phyloP scores from a whole-genome alignment of 106 monocot genomes.

The Triglochin maritima region DNA sequence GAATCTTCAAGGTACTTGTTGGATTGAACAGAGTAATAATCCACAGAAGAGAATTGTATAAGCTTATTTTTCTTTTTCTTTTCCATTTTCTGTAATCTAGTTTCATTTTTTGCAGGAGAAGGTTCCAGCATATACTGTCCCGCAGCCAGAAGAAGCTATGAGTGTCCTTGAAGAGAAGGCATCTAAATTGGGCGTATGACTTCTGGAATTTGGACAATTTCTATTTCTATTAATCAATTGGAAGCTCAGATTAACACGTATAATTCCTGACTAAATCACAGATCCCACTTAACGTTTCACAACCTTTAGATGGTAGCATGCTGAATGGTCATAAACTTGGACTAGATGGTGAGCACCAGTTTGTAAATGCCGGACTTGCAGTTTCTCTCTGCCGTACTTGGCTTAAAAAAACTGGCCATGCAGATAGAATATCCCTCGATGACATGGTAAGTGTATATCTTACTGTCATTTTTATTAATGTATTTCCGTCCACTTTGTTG shows the following conservation, averaged over 20 bases:
- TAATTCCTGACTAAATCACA: slow-evolving; percentile 12
- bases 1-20: slow-evolving; percentile 78
- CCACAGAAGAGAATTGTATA: not conserved
- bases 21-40: not conserved
- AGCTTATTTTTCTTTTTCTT: not conserved
- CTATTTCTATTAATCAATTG: not conserved
- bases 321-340: slow-evolving; percentile 66
- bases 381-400: slow-evolving; percentile 45
- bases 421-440: slow-evolving; percentile 14
- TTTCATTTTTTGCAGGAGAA: slow-evolving; percentile 37
- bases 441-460: slow-evolving; percentile 23
- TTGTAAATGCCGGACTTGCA: slow-evolving; percentile 83
- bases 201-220: not conserved
- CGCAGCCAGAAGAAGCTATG: slow-evolving; percentile 96
- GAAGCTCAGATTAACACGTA: not conserved
- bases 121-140: slow-evolving; percentile 77
- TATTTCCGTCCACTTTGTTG: not conserved
- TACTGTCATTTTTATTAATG: not conserved
- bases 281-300: slow-evolving; percentile 56
- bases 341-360: slow-evolving; percentile 85
- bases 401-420: slow-evolving; percentile 54
- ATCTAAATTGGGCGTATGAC: slow-evolving; percentile 67
- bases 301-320: slow-evolving; percentile 36
- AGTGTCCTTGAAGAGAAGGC: slow-evolving; percentile 46
- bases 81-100: not conserved